Evolutionary conservation across 148 eudicot species (phyloP), one percentile per base, ranked within the genome.

Genomic region (Arbutus unedo): DNA sequence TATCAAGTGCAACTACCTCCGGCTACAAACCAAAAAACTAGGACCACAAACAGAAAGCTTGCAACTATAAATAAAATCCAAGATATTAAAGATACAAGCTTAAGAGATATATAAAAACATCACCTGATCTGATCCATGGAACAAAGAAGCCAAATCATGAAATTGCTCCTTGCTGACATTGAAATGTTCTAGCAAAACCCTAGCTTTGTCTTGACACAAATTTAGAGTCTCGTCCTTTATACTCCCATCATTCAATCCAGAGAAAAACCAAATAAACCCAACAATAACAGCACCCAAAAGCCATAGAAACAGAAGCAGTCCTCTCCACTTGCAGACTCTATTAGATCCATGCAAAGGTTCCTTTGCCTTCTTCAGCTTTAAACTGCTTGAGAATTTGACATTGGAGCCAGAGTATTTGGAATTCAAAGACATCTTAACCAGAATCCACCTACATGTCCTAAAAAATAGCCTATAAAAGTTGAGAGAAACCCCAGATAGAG

Each of bases 401-500:
- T 84, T 91, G 79, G 81, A 70, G 78, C 85, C 84, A 83, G 62
- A 81, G 25, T 45, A 84, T 75, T 88, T 88, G 81, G 83, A 71
- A 57, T 86, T 89, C 81, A 90, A 81, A 74, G 98, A 88, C 98
- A 94, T 94, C 73, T 87, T 89, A 15, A 76, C 89, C 84, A 87
- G 82, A 75, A 84, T 21, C 87, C 86, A 87, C 86, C 79, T 82
- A 77, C 86, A 87, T 83, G 18, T 78, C 81, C 84, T 87, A 44
- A 82, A 53, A 62, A 84, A 81, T 4, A 82, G 45, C 88, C 90
- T 81, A 54, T 78, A 76, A 70, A 85, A 78, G 83, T 86, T 87
- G 53, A 86, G 82, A 57, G 57, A 81, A 84, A 83, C 80, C 82
- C 86, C 79, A 86, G 64, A 55, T 21, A 80, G 51, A 81, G 88